Evolutionary conservation across 306 rosid species (phyloP).

Genomic region (Mucuna pruriens): DNA sequence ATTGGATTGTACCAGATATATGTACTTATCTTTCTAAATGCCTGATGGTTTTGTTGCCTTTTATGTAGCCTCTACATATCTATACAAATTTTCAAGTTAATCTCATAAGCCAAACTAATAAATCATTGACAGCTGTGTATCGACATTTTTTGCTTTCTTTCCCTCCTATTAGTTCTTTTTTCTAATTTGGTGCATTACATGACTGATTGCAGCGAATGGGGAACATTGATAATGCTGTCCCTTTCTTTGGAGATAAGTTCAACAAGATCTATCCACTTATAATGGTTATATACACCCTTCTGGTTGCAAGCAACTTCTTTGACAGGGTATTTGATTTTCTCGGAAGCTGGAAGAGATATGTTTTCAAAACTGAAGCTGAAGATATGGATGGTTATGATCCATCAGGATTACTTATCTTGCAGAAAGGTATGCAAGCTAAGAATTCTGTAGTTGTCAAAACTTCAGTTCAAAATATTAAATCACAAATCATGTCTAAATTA

Average conservation of each 20-base stretch:
- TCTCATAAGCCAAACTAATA: conserved; percentile 8
- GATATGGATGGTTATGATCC: conserved; percentile 94
- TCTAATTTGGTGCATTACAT: conserved; percentile 40
- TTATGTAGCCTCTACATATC: background rate
- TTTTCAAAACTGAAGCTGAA: conserved; percentile 82
- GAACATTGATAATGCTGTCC: conserved; percentile 79
- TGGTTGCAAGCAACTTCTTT: conserved; percentile 95
- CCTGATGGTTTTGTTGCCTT: background rate
- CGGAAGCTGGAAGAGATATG: conserved; percentile 91
- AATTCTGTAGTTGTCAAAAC: conserved; percentile 9
- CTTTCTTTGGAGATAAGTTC: conserved; percentile 84
- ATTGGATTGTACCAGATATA: background rate
- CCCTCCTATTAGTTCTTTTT: conserved; percentile 26
- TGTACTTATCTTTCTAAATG: background rate
- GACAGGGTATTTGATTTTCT: conserved; percentile 75
- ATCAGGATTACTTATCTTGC: conserved; percentile 89
- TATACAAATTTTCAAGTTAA: background rate
- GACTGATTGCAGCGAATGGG: conserved; percentile 89
- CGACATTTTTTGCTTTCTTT: conserved; percentile 23
- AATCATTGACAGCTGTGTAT: background rate
- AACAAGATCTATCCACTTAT: conserved; percentile 94
- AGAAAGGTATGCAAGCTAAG: conserved; percentile 66
- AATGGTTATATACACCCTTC: conserved; percentile 91
- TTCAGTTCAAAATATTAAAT: background rate
- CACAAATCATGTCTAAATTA: conserved; percentile 4